phyloP scores from a whole-genome alignment of 2,329 filamentous ascomycete genomes.

The Bipolaris zeicola region DNA sequence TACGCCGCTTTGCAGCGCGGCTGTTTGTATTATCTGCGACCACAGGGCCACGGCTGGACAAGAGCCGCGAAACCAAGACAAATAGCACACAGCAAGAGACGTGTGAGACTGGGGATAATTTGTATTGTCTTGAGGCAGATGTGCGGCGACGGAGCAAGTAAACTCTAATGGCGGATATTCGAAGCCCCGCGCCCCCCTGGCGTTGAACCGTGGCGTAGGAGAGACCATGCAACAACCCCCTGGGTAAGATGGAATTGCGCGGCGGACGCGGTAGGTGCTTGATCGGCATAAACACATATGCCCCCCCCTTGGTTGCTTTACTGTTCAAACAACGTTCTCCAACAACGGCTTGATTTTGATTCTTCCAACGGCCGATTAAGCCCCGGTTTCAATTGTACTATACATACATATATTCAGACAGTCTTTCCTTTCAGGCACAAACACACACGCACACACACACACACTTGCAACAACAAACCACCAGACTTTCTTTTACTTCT shows the following conservation, averaged over 20 bases:
- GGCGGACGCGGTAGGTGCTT: constrained; percentile 19
- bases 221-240: constrained; percentile 22
- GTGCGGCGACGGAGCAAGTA: constrained; percentile 12
- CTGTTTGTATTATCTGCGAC: constrained; percentile 11
- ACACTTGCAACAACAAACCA: not conserved
- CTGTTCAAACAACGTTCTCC: constrained; percentile 27
- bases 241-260: constrained; percentile 29
- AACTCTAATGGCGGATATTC: constrained; percentile 22
- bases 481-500: not conserved
- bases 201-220: constrained; percentile 21
- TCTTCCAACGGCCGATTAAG: constrained; percentile 11
- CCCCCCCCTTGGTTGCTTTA: constrained; percentile 23
- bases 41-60: constrained; percentile 13
- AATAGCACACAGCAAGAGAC: constrained; percentile 6
- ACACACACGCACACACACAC: not conserved
- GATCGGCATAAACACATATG: constrained; percentile 29
- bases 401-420: constrained; percentile 15
- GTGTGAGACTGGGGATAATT: constrained; percentile 16
- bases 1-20: constrained; percentile 8
- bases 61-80: constrained; percentile 11
- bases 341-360: constrained; percentile 8
- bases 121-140: constrained; percentile 19
- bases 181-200: constrained; percentile 28
- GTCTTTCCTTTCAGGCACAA: constrained; percentile 4
- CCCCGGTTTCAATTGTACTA: constrained; percentile 1